Conservation (phyloP, 2,329 filamentous ascomycete species). For the Ceratocystis cacaofunesta region DNA sequence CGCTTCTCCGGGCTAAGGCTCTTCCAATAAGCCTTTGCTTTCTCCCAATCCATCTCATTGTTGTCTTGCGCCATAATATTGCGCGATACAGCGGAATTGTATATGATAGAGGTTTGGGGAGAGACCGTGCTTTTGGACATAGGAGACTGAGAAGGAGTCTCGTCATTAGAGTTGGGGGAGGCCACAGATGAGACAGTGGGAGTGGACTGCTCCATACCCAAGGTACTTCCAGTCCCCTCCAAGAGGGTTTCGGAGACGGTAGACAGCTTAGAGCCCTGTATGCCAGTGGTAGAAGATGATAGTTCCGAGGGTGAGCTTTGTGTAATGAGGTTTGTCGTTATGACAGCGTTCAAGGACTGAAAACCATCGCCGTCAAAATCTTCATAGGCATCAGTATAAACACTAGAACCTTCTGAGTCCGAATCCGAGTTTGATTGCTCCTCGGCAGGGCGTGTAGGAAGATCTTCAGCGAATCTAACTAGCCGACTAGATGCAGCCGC, state of each 20-base stretch:
- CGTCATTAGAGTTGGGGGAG: not conserved
- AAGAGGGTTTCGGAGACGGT: conserved; percentile 8
- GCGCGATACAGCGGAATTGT: conserved; percentile 2
- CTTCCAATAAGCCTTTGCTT: conserved; percentile 55
- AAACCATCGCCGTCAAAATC: conserved; percentile 58
- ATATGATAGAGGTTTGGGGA: not conserved
- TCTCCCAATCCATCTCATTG: conserved; percentile 44
- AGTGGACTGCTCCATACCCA: not conserved
- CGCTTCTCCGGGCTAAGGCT: conserved; percentile 48
- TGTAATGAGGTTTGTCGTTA: conserved; percentile 39
- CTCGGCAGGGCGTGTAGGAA: conserved; percentile 16
- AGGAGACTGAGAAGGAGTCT: not conserved
- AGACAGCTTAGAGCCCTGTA: not conserved
- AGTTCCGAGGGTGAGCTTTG: conserved; percentile 5
- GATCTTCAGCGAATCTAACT: conserved; percentile 28
- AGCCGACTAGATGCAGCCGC: not conserved
- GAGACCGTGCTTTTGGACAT: not conserved
- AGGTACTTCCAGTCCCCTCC: not conserved
- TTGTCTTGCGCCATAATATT: conserved; percentile 6
- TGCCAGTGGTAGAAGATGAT: conserved; percentile 12
- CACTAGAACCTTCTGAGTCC: conserved; percentile 36
- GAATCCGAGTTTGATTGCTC: conserved; percentile 11
- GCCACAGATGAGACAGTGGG: not conserved
- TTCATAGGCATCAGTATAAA: conserved; percentile 67
- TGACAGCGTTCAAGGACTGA: conserved; percentile 56